Conservation (phyloP, 148 eudicot species). For the Mesembryanthemum crystallinum region DNA sequence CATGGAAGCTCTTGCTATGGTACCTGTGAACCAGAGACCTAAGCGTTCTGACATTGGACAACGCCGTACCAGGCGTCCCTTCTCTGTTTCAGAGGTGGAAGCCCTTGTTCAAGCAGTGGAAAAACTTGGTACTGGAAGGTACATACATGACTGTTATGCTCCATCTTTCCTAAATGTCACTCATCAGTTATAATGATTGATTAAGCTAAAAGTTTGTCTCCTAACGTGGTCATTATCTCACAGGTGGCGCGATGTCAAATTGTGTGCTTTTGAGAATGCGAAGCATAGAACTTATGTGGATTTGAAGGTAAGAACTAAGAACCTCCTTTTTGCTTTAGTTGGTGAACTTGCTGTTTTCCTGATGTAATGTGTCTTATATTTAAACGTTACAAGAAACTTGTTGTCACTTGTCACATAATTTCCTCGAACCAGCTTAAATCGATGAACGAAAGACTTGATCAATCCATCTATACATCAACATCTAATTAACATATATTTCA, state of each 20-base stretch:
- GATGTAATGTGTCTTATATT: constrained; percentile 22
- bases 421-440: not conserved
- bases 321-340: not conserved
- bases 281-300: constrained; percentile 97
- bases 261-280: constrained; percentile 82
- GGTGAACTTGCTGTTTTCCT: not conserved
- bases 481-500: constrained; percentile 10
- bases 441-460: constrained; percentile 9
- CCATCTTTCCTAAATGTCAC: too few relatives aligned
- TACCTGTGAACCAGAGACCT: constrained; percentile 58
- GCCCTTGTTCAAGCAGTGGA: constrained; percentile 96
- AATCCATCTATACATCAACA: not conserved
- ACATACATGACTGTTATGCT: not conserved
- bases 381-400: constrained; percentile 6
- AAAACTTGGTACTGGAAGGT: constrained; percentile 99
- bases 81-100: constrained; percentile 92
- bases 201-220: not conserved
- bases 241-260: constrained; percentile 98
- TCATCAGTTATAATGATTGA: not conserved
- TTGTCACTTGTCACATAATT: not conserved
- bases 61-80: constrained; percentile 90
- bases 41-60: constrained; percentile 75
- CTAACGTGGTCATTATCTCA: constrained; percentile 6
- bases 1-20: constrained; percentile 57
- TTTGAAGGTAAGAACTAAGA: constrained; percentile 62